Evolutionary conservation across 805 yeast species (phyloP), one percentile per base, ranked within the genome.

Genomic region (Ogataea corticis): DNA sequence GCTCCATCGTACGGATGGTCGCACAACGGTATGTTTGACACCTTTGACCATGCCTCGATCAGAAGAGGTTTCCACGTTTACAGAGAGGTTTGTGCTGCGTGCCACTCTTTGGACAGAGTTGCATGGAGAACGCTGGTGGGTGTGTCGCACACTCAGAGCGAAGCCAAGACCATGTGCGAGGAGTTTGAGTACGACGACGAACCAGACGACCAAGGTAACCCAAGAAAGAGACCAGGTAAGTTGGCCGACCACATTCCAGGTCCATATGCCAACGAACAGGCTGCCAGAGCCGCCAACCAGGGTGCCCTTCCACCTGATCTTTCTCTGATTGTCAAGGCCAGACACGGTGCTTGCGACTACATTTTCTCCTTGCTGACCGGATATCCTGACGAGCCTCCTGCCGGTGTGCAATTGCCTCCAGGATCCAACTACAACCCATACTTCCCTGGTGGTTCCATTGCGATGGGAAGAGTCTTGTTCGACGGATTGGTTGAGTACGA

Each of bases 371-470:
- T 94, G 65, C 84, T 94, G 71, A 94, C 98, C 52, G 99, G 99
- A 67, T 94, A 94, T 78, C 98, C 98, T 63, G 99, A 94, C 38
- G 98, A 94, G 52, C 87, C 96, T 51, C 99, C 99, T 58, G 98
- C 97, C 27, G 99, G 99, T 77, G 97, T 88, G 50, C 78, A 70
- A 42, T 77, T 94, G 61, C 95, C 98, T 48, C 86, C 88, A 52
- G 99, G 99, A 55, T 71, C 96, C 52, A 94, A 94, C 84, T 94
- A 94, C 76, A 94, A 94, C 81, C 99, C 99, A 65, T 94, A 94
- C 80, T 94, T 94, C 96, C 98, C 99, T 69, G 98, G 98, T 75
- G 98, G 99, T 57, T 80, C 97, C 34, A 92, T 94, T 76, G 99
- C 97, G 60, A 94, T 94, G 99, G 98, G 88, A 67, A 87, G 99